These are phyloP conservation scores for Senna siamea DNA, from an alignment of 306 rosid species.

Conservation along the genomic window DNA sequence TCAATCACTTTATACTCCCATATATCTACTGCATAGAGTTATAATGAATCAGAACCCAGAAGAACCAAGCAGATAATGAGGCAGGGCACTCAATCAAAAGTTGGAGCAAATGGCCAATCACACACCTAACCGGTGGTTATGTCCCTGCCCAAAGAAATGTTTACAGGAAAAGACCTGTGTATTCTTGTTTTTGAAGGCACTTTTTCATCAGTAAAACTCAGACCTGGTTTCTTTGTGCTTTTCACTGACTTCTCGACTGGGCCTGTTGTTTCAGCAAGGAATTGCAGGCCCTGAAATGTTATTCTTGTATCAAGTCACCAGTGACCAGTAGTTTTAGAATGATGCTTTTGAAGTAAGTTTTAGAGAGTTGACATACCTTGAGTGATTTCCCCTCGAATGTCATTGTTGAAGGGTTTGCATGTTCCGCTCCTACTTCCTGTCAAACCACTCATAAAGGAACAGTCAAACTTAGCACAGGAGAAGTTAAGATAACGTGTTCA, in stretches of 20 bases:
- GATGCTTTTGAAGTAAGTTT: not conserved
- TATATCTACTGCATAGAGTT: not conserved
- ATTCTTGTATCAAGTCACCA: conserved; percentile 16
- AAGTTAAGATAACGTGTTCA: no score
- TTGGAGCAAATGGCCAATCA: conserved; percentile 36
- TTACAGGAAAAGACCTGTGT: conserved; percentile 42
- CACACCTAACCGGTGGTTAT: conserved; percentile 31
- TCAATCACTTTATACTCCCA: conserved; percentile 27
- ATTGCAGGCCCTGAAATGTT: conserved; percentile 49
- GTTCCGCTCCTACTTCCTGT: conserved; percentile 36
- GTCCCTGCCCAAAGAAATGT: conserved; percentile 37
- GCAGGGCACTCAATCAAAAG: conserved; percentile 3
- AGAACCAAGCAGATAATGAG: not conserved
- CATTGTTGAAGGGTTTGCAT: conserved; percentile 9
- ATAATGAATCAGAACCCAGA: not conserved
- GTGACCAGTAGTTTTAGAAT: not conserved
- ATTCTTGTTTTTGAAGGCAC: conserved; percentile 43
- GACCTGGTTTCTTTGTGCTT: conserved; percentile 35
- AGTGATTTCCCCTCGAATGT: conserved; percentile 35
- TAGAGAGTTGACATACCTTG: conserved; percentile 32
- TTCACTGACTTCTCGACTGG: conserved; percentile 31
- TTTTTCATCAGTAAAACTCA: conserved; percentile 34
- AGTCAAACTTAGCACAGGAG: conserved; percentile 11
- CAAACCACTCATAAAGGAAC: conserved; percentile 8
- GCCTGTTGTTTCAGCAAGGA: conserved; percentile 41